These are phyloP conservation scores for Neospora caninum DNA, from an alignment of 169 alveolate genomes.

Conservation along the genomic window DNA sequence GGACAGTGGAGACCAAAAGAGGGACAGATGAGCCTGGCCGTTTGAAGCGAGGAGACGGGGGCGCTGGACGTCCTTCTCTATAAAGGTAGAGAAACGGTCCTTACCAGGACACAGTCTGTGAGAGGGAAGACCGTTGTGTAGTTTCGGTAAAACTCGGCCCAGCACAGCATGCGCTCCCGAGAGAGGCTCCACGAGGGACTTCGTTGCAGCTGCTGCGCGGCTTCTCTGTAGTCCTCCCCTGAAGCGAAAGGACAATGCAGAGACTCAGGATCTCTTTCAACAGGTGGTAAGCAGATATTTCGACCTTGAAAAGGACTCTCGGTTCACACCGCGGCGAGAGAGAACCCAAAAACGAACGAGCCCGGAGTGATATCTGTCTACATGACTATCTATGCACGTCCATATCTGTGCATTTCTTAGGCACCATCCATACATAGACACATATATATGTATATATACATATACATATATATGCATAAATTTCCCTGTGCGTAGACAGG, in stretches of 20 bases:
- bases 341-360: too few relatives aligned
- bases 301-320: too few relatives aligned
- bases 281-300: background rate
- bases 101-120: constrained; percentile 5
- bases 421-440: too few relatives aligned
- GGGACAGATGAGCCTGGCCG: background rate
- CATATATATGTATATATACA: background rate
- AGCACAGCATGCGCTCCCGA: constrained; percentile 22
- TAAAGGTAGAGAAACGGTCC: background rate
- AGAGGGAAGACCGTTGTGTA: background rate
- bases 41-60: background rate
- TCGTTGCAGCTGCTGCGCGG: background rate
- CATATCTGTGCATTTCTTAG: too few relatives aligned
- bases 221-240: background rate
- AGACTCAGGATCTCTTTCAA: background rate
- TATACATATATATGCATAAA: background rate
- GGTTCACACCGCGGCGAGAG: too few relatives aligned
- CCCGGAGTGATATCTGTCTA: too few relatives aligned
- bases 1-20: background rate
- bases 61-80: background rate
- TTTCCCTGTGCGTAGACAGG: background rate
- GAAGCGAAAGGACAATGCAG: background rate
- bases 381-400: too few relatives aligned
- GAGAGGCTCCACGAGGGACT: constrained; percentile 3
- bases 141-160: constrained; percentile 30